Conservation (phyloP, 345 rosid genomes). For the Syzygium jambos region DNA sequence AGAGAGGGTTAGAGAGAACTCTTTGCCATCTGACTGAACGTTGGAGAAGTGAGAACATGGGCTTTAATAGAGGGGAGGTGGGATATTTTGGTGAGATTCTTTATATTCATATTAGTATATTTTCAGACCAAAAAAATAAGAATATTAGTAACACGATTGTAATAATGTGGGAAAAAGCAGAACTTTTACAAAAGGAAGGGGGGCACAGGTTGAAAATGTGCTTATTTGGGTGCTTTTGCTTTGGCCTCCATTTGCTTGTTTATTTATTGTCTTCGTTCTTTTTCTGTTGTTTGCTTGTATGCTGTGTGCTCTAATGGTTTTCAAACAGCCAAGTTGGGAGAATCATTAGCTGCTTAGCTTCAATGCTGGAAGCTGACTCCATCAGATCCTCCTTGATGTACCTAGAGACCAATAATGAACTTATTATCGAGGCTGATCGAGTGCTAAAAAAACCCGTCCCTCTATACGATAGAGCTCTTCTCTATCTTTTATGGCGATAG, state of each 20-base stretch:
- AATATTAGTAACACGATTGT: not conserved
- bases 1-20: not conserved
- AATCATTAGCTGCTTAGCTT: not conserved
- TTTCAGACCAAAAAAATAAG: too few relatives aligned
- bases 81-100: not conserved
- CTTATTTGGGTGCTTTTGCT: not conserved
- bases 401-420: too few relatives aligned
- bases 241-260: not conserved
- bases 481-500: not conserved
- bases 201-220: constrained; percentile 8
- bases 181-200: constrained; percentile 15
- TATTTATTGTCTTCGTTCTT: not conserved
- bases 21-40: constrained; percentile 4
- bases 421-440: not conserved
- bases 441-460: not conserved
- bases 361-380: not conserved
- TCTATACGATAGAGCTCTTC: not conserved
- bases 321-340: not conserved
- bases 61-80: constrained; percentile 10
- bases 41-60: constrained; percentile 2
- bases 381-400: not conserved
- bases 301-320: not conserved
- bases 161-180: not conserved
- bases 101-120: not conserved
- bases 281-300: not conserved